These are phyloP conservation scores for Arthrobotrys conoides DNA, from an alignment of 2,329 filamentous ascomycete species.

Conservation along the genomic window DNA sequence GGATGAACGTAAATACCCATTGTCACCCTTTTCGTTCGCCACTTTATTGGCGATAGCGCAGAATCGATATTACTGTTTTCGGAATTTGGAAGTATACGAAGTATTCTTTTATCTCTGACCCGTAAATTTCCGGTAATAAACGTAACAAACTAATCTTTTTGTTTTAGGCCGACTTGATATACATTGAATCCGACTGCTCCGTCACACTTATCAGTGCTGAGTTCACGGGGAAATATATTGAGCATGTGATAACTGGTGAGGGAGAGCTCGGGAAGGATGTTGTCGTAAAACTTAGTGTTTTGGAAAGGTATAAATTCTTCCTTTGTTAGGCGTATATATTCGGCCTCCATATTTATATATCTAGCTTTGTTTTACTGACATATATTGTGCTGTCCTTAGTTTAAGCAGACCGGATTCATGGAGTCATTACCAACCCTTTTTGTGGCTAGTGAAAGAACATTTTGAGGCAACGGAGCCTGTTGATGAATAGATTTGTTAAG, in stretches of 20 bases:
- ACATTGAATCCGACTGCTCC: slow-evolving; percentile 18
- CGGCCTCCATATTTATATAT: background rate
- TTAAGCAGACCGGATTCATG: background rate
- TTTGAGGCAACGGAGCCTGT: background rate
- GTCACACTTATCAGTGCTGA: slow-evolving; percentile 23
- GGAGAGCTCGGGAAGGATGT: background rate
- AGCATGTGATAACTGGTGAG: slow-evolving; percentile 17
- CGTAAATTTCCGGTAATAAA: background rate
- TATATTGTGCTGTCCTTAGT: background rate
- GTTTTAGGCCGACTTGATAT: slow-evolving; percentile 14
- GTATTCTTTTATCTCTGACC: background rate
- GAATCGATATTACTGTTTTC: slow-evolving; percentile 1
- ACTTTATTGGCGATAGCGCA: slow-evolving; percentile 21
- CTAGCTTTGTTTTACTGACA: background rate
- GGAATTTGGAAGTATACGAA: background rate
- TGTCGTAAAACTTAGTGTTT: slow-evolving; percentile 3
- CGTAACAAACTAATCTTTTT: background rate
- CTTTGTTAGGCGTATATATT: background rate
- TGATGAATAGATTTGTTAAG: background rate
- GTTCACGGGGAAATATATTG: slow-evolving; percentile 11
- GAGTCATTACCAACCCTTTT: background rate
- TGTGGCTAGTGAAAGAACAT: slow-evolving; percentile 14
- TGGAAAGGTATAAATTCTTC: background rate
- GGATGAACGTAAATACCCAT: background rate
- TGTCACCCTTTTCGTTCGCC: slow-evolving; percentile 28